Conservation (phyloP, 257 asterid genomes). For the Fraxinus cuspidata region DNA sequence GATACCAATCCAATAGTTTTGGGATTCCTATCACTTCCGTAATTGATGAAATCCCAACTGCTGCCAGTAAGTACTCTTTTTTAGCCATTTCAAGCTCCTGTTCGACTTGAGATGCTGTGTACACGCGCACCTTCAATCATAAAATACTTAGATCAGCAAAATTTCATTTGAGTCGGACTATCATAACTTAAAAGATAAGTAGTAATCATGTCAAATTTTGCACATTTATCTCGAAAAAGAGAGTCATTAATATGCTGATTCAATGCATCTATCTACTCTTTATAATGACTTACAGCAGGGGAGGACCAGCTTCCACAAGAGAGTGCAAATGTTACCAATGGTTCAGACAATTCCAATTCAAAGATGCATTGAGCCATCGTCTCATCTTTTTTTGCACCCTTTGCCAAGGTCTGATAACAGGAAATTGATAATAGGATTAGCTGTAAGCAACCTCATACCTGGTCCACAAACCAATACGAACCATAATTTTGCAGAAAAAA, state of each 20-base stretch:
- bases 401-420: constrained; percentile 52
- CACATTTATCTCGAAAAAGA: not conserved
- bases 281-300: constrained; percentile 77
- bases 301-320: constrained; percentile 99
- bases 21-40: constrained; percentile 63
- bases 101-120: constrained; percentile 74
- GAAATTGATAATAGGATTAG: constrained; percentile 1
- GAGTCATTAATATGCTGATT: not conserved
- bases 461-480: not conserved
- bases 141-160: not conserved
- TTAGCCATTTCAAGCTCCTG: constrained; percentile 78
- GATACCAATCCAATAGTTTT: constrained; percentile 82
- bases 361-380: constrained; percentile 47
- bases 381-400: constrained; percentile 60
- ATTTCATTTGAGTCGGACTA: too few species aligned
- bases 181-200: not conserved
- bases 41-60: constrained; percentile 60
- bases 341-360: constrained; percentile 79
- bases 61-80: constrained; percentile 73
- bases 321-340: constrained; percentile 86
- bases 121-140: constrained; percentile 61
- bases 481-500: not conserved
- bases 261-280: not conserved
- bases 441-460: constrained; percentile 1
- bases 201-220: too few species aligned